Percentiles rank a stretch among this genome's conserved stretches.
Conservation (phyloP, 2,329 filamentous ascomycete species). For the Nemania abortiva region DNA sequence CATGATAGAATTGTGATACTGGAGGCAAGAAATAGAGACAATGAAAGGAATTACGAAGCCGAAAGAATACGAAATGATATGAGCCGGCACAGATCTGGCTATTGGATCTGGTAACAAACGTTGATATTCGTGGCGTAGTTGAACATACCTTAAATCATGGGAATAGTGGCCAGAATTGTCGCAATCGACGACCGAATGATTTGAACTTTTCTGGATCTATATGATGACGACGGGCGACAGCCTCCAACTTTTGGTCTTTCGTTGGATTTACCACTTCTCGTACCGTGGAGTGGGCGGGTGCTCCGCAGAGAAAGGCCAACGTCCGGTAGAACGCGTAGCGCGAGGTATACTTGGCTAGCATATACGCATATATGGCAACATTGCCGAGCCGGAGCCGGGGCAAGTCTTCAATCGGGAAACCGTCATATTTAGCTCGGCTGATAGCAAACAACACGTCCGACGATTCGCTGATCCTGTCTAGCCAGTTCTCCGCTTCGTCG, state of each 20-base stretch:
- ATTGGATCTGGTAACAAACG: too few relatives aligned
- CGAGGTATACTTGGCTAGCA: slow-evolving; percentile 58
- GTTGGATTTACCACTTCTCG: slow-evolving; percentile 60
- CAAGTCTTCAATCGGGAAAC: slow-evolving; percentile 49
- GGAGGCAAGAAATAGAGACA: too few relatives aligned
- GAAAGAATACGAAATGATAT: too few relatives aligned
- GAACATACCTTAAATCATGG: slow-evolving; percentile 30
- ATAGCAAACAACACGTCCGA: slow-evolving; percentile 59
- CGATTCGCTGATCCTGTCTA: slow-evolving; percentile 57
- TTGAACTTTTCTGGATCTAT: slow-evolving; percentile 53
- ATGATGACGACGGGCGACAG: slow-evolving; percentile 55
- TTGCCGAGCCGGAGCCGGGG: slow-evolving; percentile 46
- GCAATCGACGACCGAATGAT: slow-evolving; percentile 42
- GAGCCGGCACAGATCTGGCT: too few relatives aligned
- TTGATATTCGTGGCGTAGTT: neutral
- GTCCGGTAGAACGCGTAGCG: slow-evolving; percentile 57
- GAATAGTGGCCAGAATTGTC: slow-evolving; percentile 24
- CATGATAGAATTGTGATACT: too few relatives aligned
- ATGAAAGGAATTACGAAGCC: too few relatives aligned
- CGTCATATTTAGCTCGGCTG: slow-evolving; percentile 50
- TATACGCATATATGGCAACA: slow-evolving; percentile 54
- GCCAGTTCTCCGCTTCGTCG: slow-evolving; percentile 46
- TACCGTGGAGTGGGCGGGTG: slow-evolving; percentile 44
- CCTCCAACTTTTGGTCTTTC: slow-evolving; percentile 53
- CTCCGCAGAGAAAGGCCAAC: slow-evolving; percentile 51